phyloP scores from a whole-genome alignment of 805 yeast genomes.

The Yarrowia deformans region DNA sequence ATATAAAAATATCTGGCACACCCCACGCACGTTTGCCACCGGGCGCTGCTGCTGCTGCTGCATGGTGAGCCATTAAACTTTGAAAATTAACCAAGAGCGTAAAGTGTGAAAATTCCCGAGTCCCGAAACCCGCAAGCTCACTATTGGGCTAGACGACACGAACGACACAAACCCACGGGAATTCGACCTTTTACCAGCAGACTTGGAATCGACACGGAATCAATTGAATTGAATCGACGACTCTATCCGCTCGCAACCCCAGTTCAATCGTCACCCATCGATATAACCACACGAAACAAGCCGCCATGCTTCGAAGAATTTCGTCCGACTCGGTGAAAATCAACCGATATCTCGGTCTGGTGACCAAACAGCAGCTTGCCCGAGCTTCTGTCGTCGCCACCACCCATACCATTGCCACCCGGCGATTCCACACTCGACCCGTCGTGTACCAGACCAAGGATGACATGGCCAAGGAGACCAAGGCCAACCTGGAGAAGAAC shows the following conservation, averaged over 20 bases:
- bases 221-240: not conserved
- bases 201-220: not conserved
- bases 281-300: not conserved
- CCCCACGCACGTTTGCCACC: constrained; percentile 14
- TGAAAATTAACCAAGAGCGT: constrained; percentile 30
- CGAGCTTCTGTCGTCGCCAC: constrained; percentile 9
- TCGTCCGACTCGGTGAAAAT: constrained; percentile 27
- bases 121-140: constrained; percentile 29
- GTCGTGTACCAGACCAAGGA: constrained; percentile 2
- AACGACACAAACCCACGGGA: not conserved
- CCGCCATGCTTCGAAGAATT: constrained; percentile 34
- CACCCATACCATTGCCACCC: constrained; percentile 28
- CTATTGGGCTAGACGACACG: constrained; percentile 13
- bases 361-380: constrained; percentile 11
- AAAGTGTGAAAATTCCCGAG: constrained; percentile 21
- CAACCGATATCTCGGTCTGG: constrained; percentile 38
- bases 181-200: not conserved
- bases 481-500: constrained; percentile 15
- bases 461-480: constrained; percentile 24
- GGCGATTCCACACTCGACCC: not conserved
- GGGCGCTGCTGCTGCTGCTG: constrained; percentile 20
- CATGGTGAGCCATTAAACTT: constrained; percentile 36
- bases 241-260: not conserved
- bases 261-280: not conserved
- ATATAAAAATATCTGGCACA: not conserved